These are phyloP conservation scores for Tremella mesenterica DNA, from an alignment of 768 basidiomycete genomes.

Conservation along the genomic window DNA sequence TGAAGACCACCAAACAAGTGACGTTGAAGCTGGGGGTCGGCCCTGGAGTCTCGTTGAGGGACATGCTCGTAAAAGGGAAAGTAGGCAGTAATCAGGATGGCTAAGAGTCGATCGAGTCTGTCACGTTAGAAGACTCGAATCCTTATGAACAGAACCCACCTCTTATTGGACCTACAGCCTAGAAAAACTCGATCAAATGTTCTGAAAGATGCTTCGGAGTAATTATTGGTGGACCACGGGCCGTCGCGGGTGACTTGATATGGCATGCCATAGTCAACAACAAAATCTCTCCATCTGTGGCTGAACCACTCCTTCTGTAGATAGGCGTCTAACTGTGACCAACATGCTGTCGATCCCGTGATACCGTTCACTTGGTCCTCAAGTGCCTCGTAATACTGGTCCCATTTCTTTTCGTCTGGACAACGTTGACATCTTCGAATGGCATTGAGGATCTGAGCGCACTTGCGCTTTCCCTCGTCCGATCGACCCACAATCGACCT, in stretches of 20 bases:
- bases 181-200: slow-evolving; percentile 10
- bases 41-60: neutral
- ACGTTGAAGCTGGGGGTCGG: neutral
- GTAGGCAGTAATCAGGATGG: slow-evolving; percentile 2
- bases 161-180: slow-evolving; percentile 4
- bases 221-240: slow-evolving; percentile 13
- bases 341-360: neutral
- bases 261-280: slow-evolving; percentile 8
- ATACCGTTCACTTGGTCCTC: neutral
- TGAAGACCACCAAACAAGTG: slow-evolving; percentile 1
- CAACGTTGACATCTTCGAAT: slow-evolving; percentile 7
- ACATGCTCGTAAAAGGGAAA: slow-evolving; percentile 9
- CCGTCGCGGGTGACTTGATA: slow-evolving; percentile 5
- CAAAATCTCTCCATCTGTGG: neutral
- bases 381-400: neutral
- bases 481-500: neutral
- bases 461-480: no score
- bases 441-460: slow-evolving; percentile 2
- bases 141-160: neutral
- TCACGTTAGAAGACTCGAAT: neutral
- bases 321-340: neutral
- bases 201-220: slow-evolving; percentile 6
- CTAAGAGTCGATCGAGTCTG: slow-evolving; percentile 8
- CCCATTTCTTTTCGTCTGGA: neutral
- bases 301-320: slow-evolving; percentile 7